Evolutionary conservation across 495 filamentous ascomycete genomes (phyloP), one percentile per base, ranked within the genome.

Genomic region (Penicillium canariense): DNA sequence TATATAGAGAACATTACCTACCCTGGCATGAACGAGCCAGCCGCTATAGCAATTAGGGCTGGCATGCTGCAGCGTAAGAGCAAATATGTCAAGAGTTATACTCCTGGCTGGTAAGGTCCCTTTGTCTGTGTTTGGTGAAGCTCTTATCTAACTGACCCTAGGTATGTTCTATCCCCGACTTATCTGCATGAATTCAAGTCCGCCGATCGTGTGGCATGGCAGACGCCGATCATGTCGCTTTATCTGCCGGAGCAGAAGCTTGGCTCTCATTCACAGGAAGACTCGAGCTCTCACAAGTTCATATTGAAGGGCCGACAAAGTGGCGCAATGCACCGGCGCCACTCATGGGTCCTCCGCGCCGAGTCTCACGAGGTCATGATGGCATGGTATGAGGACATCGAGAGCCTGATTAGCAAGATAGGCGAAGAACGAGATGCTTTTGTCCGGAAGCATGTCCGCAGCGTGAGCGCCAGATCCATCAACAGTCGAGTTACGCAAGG

Each of bases 181-280:
- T 93, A 98, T 68, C 80, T 98, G 1, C 94, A 98, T 70, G 94
- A 98, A 66, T 98, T 97, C 83, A 97, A 95, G 68, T 95, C 90
- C 12, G 89, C 91, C 28, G 87, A 89, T 69, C 80, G 80, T 22
- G 79, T 86, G 42, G 79, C 77, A 55, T 82, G 80, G 61, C 86
- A 87, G 64, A 80, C 83, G 26, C 94, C 94, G 2, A 82, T 97
- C 68, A 97, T 98, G 94, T 97, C 94, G 23, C 78, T 98, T 31
- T 94, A 91, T 67, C 85, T 98, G 4, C 88, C 88, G 2, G 94
- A 97, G 54, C 94, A 97, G 66, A 96, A 95, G 62, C 84, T 97
- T 26, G 95, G 94, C 34, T 95, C 92, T 9, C 89, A 94, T 65
- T 97, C 94, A 9, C 79, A 86, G 48, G 84, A 87, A 36, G 85